These are phyloP conservation scores for Cadophora luteo-olivacea DNA, from an alignment of 2,329 filamentous ascomycete species.

Conservation along the genomic window DNA sequence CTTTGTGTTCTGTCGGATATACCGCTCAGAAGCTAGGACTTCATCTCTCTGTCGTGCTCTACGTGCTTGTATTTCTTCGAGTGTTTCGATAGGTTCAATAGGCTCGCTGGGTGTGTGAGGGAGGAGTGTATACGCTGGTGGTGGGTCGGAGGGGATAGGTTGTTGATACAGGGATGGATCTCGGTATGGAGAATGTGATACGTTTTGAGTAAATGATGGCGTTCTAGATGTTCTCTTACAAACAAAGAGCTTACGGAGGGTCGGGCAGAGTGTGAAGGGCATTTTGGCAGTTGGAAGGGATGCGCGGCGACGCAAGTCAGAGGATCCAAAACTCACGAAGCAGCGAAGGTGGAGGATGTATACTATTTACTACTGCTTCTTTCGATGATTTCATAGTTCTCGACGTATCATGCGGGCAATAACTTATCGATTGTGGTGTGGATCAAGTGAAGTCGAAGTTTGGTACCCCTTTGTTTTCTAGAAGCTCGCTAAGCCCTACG, in stretches of 20 bases:
- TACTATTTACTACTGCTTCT: neutral
- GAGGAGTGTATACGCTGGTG: neutral
- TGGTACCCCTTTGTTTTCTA: neutral
- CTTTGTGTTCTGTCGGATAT: neutral
- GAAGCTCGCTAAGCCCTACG: neutral
- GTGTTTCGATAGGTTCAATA: neutral
- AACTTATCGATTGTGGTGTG: neutral
- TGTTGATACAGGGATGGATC: neutral
- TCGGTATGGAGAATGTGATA: neutral
- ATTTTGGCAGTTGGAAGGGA: neutral
- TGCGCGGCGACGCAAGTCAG: neutral
- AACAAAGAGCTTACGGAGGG: neutral
- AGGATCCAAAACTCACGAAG: neutral
- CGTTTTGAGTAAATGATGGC: neutral
- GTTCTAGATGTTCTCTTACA: neutral
- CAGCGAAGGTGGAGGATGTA: too few species aligned
- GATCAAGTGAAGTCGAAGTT: neutral
- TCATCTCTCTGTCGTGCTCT: neutral
- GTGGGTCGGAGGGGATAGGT: neutral
- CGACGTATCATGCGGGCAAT: neutral
- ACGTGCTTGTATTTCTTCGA: neutral
- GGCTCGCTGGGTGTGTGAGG: neutral
- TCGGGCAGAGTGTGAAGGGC: neutral
- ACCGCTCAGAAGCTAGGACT: neutral
- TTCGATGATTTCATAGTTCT: neutral